Percentiles rank a stretch among this genome's conserved stretches.
Conservation (phyloP, 1,284 basidiomycete genomes). For the Marasmius oreades region DNA sequence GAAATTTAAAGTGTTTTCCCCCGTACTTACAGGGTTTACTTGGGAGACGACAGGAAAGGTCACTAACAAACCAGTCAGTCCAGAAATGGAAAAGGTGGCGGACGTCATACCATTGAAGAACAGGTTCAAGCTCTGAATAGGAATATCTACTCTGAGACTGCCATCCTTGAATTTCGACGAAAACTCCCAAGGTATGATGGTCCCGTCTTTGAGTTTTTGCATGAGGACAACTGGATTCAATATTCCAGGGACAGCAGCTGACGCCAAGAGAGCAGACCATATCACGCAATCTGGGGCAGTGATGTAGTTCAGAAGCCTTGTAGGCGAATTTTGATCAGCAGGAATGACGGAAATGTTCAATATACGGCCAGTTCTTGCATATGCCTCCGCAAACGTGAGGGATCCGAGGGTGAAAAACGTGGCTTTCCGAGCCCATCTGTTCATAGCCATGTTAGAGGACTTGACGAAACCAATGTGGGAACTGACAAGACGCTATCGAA, state of each 20-base stretch:
- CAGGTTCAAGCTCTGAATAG: slow-evolving; percentile 77
- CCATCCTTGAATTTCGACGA: slow-evolving; percentile 93
- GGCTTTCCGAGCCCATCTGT: slow-evolving; percentile 88
- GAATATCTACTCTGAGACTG: slow-evolving; percentile 54
- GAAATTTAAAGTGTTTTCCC: not conserved
- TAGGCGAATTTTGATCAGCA: slow-evolving; percentile 91
- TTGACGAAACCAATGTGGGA: slow-evolving; percentile 7
- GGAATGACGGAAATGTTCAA: slow-evolving; percentile 96
- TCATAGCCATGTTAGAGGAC: not conserved
- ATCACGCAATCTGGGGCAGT: slow-evolving; percentile 89
- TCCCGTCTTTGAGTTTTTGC: slow-evolving; percentile 86
- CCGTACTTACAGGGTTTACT: slow-evolving; percentile 68
- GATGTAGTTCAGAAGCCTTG: slow-evolving; percentile 93
- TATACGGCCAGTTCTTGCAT: slow-evolving; percentile 87
- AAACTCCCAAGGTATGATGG: slow-evolving; percentile 90
- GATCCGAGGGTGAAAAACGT: slow-evolving; percentile 93
- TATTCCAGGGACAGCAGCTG: slow-evolving; percentile 83
- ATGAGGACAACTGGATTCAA: slow-evolving; percentile 88
- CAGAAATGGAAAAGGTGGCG: not conserved
- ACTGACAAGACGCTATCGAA: slow-evolving; percentile 76
- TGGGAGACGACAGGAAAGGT: slow-evolving; percentile 95
- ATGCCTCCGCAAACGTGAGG: slow-evolving; percentile 95
- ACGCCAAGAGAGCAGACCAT: slow-evolving; percentile 76
- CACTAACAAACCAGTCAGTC: slow-evolving; percentile 43
- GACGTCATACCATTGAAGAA: slow-evolving; percentile 74